Percentiles rank a stretch among this genome's conserved stretches.
These are phyloP conservation scores for Trichoderma lentiforme DNA, from an alignment of 2,329 filamentous ascomycete genomes.

Conservation along the genomic window DNA sequence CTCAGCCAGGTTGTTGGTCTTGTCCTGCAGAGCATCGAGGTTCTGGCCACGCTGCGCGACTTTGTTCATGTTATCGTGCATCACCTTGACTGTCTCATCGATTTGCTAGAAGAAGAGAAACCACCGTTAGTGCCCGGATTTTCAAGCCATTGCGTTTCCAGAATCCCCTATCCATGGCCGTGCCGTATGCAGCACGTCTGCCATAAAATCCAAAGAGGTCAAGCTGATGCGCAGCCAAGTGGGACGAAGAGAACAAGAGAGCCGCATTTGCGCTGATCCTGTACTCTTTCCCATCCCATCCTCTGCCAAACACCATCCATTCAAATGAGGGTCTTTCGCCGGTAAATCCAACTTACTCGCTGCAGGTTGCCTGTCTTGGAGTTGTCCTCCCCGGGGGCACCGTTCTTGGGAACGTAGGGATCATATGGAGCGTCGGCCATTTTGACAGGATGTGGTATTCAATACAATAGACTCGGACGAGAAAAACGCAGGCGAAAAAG, in stretches of 20 bases:
- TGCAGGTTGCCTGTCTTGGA: constrained; percentile 3
- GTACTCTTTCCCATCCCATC: neutral
- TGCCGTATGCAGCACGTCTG: neutral
- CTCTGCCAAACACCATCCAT: neutral
- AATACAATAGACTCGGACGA: neutral
- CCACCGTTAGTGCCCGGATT: neutral
- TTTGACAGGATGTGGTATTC: constrained; percentile 24
- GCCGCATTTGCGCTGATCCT: neutral
- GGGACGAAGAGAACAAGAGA: neutral
- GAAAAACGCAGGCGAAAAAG: neutral
- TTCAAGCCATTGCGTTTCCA: neutral
- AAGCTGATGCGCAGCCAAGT: neutral
- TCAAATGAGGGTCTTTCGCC: neutral
- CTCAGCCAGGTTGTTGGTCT: constrained; percentile 89
- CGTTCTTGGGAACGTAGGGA: constrained; percentile 79
- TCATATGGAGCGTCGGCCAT: constrained; percentile 72
- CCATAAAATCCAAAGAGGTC: neutral
- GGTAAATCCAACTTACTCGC: neutral
- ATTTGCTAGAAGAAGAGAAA: constrained; percentile 70
- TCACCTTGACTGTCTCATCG: constrained; percentile 88
- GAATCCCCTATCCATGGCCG: neutral
- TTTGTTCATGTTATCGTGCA: constrained; percentile 97
- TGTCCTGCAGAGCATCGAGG: constrained; percentile 84
- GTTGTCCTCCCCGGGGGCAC: constrained; percentile 36
- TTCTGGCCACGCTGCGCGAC: constrained; percentile 89